phyloP scores from a whole-genome alignment of 1,139 yeast species.

The Blastobotrys malaysiensis region DNA sequence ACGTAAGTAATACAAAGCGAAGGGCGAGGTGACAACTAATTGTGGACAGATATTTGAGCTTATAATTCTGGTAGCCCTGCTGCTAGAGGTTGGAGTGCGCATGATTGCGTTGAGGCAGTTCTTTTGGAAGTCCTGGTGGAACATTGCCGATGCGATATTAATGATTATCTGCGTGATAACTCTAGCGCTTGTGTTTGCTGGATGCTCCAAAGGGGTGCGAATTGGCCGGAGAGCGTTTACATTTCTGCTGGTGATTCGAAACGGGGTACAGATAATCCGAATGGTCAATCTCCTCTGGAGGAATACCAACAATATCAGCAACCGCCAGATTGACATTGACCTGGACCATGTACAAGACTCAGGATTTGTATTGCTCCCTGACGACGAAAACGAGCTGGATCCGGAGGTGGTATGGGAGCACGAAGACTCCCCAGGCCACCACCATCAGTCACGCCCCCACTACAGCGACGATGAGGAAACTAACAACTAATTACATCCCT shows the following conservation, averaged over 20 bases:
- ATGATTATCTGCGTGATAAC: constrained; percentile 18
- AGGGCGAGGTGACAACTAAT: not conserved
- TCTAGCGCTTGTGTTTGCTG: constrained; percentile 19
- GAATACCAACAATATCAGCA: constrained; percentile 14
- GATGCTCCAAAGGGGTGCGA: constrained; percentile 17
- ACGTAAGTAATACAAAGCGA: constrained; percentile 1
- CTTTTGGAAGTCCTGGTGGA: constrained; percentile 20
- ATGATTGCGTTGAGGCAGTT: constrained; percentile 15
- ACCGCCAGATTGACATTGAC: constrained; percentile 18
- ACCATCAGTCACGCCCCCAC: not conserved
- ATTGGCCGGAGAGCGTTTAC: constrained; percentile 18
- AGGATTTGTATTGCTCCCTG: constrained; percentile 19
- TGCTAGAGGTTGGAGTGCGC: constrained; percentile 17
- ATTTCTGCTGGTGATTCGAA: constrained; percentile 16
- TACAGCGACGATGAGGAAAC: not conserved
- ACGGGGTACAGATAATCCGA: constrained; percentile 17
- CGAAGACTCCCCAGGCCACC: no score
- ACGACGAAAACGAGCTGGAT: constrained; percentile 12
- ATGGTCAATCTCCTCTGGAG: constrained; percentile 16
- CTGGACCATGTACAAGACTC: constrained; percentile 18
- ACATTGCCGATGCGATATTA: constrained; percentile 16
- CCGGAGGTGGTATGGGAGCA: constrained; percentile 8
- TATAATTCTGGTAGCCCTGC: constrained; percentile 16
- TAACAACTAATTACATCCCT: not conserved
- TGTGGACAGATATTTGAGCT: constrained; percentile 12